Percentiles rank a stretch among this genome's conserved stretches.
phyloP scores from a whole-genome alignment of 2,329 filamentous ascomycete genomes.

The Blastomyces emzantsi region DNA sequence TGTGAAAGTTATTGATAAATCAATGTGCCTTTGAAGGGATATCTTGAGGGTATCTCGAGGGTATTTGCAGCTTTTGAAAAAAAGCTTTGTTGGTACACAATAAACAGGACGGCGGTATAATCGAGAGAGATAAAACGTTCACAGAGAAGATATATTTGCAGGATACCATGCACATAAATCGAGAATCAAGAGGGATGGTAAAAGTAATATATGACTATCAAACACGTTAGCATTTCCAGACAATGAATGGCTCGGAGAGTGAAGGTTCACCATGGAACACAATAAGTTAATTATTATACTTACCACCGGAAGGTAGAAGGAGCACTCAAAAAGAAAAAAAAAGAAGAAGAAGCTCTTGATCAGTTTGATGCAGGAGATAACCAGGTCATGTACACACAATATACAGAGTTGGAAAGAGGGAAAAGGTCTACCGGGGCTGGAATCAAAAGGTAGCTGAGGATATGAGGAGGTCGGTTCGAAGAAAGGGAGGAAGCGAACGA shows the following conservation, averaged over 20 bases:
- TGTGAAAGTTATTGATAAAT: slow-evolving; percentile 18
- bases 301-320: slow-evolving; percentile 6
- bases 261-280: neutral
- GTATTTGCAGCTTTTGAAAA: slow-evolving; percentile 11
- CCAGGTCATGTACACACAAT: slow-evolving; percentile 9
- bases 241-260: slow-evolving; percentile 1
- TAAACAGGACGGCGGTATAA: slow-evolving; percentile 8
- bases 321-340: neutral
- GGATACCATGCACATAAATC: slow-evolving; percentile 23
- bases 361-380: neutral
- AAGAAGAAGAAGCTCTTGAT: neutral
- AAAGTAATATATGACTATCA: slow-evolving; percentile 5
- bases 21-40: neutral
- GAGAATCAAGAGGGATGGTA: slow-evolving; percentile 4
- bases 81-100: slow-evolving; percentile 17
- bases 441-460: slow-evolving; percentile 17
- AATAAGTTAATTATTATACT: neutral
- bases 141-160: slow-evolving; percentile 23
- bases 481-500: neutral
- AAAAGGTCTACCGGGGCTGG: neutral
- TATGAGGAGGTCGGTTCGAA: neutral
- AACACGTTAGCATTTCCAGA: neutral
- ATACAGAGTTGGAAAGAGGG: slow-evolving; percentile 4
- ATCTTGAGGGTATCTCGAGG: slow-evolving; percentile 11
- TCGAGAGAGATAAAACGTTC: slow-evolving; percentile 1